These are phyloP conservation scores for Alternaria sp. DNA, from an alignment of 2,329 filamentous ascomycete genomes.

Conservation along the genomic window DNA sequence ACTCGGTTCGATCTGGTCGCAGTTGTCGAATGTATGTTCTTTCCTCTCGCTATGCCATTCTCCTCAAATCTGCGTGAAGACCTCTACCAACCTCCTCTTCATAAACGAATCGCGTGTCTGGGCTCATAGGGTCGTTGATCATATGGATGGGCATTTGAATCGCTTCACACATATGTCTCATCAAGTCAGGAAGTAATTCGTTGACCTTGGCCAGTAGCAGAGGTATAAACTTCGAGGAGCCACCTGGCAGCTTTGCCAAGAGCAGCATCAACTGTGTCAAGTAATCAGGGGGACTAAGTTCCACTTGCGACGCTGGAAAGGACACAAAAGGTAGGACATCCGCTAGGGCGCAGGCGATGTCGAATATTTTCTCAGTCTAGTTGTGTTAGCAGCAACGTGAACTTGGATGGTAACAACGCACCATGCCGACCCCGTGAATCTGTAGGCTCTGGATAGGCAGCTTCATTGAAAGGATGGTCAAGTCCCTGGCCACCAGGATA, in stretches of 20 bases:
- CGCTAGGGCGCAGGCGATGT: constrained; percentile 40
- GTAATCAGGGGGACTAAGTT: constrained; percentile 31
- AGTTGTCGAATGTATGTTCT: constrained; percentile 5
- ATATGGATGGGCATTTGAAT: constrained; percentile 19
- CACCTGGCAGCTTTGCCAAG: constrained; percentile 34
- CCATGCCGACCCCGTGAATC: constrained; percentile 43
- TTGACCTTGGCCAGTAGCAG: constrained; percentile 39
- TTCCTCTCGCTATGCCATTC: not conserved
- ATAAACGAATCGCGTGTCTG: constrained; percentile 32
- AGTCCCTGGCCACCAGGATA: constrained; percentile 68
- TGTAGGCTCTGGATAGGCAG: constrained; percentile 34
- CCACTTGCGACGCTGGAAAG: constrained; percentile 18
- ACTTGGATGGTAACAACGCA: constrained; percentile 1
- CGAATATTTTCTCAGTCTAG: constrained; percentile 43
- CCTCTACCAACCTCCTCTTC: constrained; percentile 38
- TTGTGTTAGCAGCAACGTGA: constrained; percentile 7
- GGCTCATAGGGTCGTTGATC: constrained; percentile 32
- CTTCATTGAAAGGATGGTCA: constrained; percentile 56
- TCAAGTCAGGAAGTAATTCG: constrained; percentile 34
- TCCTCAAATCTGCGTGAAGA: constrained; percentile 20
- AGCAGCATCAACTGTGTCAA: constrained; percentile 29
- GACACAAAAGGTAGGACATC: constrained; percentile 41
- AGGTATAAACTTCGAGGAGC: constrained; percentile 36
- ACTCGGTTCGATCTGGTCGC: not conserved
- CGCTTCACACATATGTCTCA: constrained; percentile 25